These are phyloP conservation scores for Syncephalastrum monosporum DNA, from an alignment of 371 early-diverging fungal species.

Conservation along the genomic window DNA sequence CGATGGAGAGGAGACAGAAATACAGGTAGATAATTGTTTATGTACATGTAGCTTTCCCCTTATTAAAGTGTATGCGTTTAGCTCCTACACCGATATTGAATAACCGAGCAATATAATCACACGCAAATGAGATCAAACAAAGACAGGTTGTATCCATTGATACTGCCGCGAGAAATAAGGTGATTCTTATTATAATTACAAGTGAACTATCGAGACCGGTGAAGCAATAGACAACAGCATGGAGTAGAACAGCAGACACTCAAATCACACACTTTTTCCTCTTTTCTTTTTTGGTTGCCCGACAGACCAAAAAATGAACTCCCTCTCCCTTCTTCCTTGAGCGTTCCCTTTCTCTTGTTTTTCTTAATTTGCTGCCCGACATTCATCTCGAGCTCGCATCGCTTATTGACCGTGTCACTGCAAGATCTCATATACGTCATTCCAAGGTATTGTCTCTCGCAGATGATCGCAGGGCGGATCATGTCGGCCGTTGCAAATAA, in stretches of 20 bases:
- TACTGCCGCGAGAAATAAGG: too few relatives aligned
- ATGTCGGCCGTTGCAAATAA: neutral
- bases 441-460: neutral
- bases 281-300: neutral
- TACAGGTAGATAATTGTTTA: too few relatives aligned
- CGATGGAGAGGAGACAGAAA: too few relatives aligned
- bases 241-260: neutral
- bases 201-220: neutral
- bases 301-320: neutral
- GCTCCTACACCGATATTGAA: too few relatives aligned
- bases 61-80: too few relatives aligned
- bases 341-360: neutral
- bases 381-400: constrained; percentile 5
- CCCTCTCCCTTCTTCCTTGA: constrained; percentile 4
- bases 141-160: too few relatives aligned
- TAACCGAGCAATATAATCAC: too few relatives aligned
- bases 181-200: neutral
- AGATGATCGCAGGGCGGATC: neutral
- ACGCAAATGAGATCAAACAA: too few relatives aligned
- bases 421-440: neutral
- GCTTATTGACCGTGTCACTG: constrained; percentile 1
- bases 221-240: neutral
- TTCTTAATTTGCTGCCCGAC: neutral
- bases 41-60: too few relatives aligned
- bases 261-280: neutral